Conservation (phyloP, 2,329 filamentous ascomycete genomes). For the Capronia americana region DNA sequence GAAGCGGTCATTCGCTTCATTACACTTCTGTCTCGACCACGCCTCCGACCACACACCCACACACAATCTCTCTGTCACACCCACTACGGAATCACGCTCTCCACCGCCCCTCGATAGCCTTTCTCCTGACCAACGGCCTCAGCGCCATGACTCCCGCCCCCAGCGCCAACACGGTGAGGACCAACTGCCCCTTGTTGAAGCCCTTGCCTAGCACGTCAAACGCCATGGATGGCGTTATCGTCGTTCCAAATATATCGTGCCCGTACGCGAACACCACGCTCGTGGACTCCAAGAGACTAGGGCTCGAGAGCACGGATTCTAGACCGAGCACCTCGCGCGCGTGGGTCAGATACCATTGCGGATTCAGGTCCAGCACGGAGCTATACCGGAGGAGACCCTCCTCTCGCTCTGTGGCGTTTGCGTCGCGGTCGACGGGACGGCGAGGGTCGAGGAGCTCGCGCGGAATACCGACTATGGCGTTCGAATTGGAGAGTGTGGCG, state of each 20-base stretch:
- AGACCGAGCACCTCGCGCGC: constrained; percentile 80
- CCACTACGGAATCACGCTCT: constrained; percentile 22
- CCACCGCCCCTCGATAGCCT: constrained; percentile 39
- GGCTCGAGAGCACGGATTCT: constrained; percentile 72
- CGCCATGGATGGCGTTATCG: constrained; percentile 82
- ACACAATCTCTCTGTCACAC: neutral
- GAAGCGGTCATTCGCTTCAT: neutral
- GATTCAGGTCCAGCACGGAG: constrained; percentile 81
- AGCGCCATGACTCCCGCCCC: constrained; percentile 76
- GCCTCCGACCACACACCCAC: neutral
- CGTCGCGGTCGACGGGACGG: constrained; percentile 82
- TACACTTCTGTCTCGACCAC: neutral
- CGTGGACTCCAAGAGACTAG: constrained; percentile 88
- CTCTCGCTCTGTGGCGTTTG: constrained; percentile 77
- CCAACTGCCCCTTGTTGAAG: constrained; percentile 87
- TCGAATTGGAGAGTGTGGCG: constrained; percentile 74
- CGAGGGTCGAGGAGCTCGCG: constrained; percentile 81
- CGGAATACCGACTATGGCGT: constrained; percentile 79
- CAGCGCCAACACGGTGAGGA: constrained; percentile 82
- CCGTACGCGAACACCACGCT: constrained; percentile 88
- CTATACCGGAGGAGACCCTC: constrained; percentile 81
- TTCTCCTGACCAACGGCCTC: constrained; percentile 77
- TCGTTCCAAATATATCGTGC: constrained; percentile 81
- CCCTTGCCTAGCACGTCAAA: constrained; percentile 94
- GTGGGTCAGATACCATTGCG: constrained; percentile 80